Conservation (phyloP, 2,329 filamentous ascomycete species). For the Aureobasidium vineae region DNA sequence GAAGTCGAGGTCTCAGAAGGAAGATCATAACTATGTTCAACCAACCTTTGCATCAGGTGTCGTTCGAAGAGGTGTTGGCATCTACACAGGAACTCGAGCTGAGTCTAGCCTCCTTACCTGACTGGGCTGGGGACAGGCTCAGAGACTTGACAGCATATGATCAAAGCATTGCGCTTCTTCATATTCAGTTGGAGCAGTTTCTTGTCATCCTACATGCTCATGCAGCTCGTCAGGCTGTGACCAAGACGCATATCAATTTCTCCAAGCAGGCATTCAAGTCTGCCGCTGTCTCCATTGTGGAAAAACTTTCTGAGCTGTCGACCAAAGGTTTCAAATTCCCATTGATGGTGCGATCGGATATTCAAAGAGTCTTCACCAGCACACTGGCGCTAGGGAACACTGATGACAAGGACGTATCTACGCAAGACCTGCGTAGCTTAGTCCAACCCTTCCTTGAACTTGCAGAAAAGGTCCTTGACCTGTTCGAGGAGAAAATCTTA, state of each 20-base stretch:
- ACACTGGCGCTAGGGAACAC: constrained; percentile 1
- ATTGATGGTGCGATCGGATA: constrained; percentile 6
- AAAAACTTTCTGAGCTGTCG: constrained; percentile 11
- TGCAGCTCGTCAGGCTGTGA: constrained; percentile 33
- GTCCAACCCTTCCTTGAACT: constrained; percentile 7
- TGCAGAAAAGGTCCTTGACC: constrained; percentile 12
- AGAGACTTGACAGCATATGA: constrained; percentile 21
- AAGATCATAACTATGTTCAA: constrained; percentile 36
- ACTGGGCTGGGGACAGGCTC: constrained; percentile 29
- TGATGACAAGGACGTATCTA: constrained; percentile 1
- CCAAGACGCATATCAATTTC: constrained; percentile 33
- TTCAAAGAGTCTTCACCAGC: constrained; percentile 7
- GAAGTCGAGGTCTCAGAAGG: constrained; percentile 33
- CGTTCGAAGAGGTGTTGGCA: constrained; percentile 37
- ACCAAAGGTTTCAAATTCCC: not conserved
- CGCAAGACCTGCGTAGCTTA: constrained; percentile 2
- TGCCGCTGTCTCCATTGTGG: constrained; percentile 14
- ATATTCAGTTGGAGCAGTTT: constrained; percentile 37
- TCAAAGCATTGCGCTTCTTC: constrained; percentile 32
- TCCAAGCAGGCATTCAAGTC: constrained; percentile 29
- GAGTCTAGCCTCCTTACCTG: constrained; percentile 33
- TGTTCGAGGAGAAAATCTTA: constrained; percentile 21
- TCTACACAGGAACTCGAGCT: constrained; percentile 38
- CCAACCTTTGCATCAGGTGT: constrained; percentile 35
- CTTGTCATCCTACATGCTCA: constrained; percentile 36